phyloP scores from a whole-genome alignment of 2,329 filamentous ascomycete species.

The Diaporthe ilicicola region DNA sequence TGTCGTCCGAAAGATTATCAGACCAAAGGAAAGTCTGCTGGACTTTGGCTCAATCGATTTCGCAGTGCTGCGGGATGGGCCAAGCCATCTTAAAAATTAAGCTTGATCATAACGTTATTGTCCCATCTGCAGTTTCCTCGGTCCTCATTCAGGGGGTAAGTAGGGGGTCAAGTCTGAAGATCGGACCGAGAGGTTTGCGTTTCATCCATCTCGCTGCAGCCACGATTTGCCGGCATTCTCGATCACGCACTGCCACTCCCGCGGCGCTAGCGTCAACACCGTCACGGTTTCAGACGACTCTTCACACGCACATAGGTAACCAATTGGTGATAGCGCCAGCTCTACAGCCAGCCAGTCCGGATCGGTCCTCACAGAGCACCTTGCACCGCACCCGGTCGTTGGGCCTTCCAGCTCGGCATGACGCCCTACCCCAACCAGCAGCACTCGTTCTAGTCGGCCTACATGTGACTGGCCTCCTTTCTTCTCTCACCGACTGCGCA shows the following conservation, averaged over 20 bases:
- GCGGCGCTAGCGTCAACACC: slow-evolving; percentile 10
- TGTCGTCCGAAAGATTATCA: slow-evolving; percentile 21
- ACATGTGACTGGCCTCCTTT: too few relatives aligned
- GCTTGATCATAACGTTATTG: slow-evolving; percentile 2
- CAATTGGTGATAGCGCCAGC: not conserved
- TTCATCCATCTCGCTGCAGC: not conserved
- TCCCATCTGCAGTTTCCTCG: not conserved
- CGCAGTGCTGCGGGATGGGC: not conserved
- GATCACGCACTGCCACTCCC: not conserved
- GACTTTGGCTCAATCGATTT: not conserved
- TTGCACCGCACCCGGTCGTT: not conserved
- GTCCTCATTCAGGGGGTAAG: not conserved
- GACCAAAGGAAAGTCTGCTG: slow-evolving; percentile 9
- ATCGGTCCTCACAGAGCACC: not conserved
- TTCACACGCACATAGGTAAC: too few relatives aligned
- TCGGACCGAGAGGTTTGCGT: slow-evolving; percentile 23
- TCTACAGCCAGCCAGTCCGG: not conserved
- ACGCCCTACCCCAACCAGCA: not conserved
- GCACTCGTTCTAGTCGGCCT: not conserved
- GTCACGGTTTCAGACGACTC: slow-evolving; percentile 11
- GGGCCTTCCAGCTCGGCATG: slow-evolving; percentile 1
- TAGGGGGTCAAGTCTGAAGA: slow-evolving; percentile 21
- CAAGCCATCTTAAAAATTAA: slow-evolving; percentile 21
- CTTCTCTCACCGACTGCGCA: too few relatives aligned
- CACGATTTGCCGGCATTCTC: not conserved